These are phyloP conservation scores for Yamadazyma songkhlaensis DNA, from an alignment of 1,139 yeast species.

Conservation along the genomic window DNA sequence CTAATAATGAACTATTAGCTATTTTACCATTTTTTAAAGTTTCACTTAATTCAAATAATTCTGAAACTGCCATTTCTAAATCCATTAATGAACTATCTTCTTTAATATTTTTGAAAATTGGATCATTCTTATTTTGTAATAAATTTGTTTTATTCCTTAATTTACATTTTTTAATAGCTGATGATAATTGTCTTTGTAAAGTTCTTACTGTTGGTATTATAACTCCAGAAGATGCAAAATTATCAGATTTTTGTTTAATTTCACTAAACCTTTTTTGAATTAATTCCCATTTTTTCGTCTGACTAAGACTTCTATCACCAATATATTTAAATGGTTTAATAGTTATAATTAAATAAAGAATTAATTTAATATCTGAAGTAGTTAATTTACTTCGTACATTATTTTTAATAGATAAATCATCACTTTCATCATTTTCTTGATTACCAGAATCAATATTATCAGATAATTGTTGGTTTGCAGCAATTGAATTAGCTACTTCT, in stretches of 20 bases:
- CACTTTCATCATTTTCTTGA: constrained; percentile 1
- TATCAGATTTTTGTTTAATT: constrained; percentile 13
- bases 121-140: constrained; percentile 6
- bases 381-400: constrained; percentile 26
- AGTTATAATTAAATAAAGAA: constrained; percentile 28
- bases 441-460: neutral
- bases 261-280: constrained; percentile 27
- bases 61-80: constrained; percentile 28
- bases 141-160: constrained; percentile 5
- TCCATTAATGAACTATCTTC: constrained; percentile 22
- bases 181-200: constrained; percentile 34
- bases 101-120: constrained; percentile 18
- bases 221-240: constrained; percentile 6
- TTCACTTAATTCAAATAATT: constrained; percentile 33
- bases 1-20: constrained; percentile 15
- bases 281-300: constrained; percentile 36
- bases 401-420: constrained; percentile 1
- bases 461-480: neutral
- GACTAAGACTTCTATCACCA: constrained; percentile 32
- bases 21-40: constrained; percentile 28
- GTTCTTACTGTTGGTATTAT: constrained; percentile 37
- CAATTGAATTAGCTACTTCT: no score
- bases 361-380: constrained; percentile 26
- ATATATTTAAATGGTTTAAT: constrained; percentile 38
- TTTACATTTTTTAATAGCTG: constrained; percentile 32